Evolutionary conservation across 1,139 yeast genomes (phyloP).

Genomic region (Zhuliangozyma parablackwelliae): DNA sequence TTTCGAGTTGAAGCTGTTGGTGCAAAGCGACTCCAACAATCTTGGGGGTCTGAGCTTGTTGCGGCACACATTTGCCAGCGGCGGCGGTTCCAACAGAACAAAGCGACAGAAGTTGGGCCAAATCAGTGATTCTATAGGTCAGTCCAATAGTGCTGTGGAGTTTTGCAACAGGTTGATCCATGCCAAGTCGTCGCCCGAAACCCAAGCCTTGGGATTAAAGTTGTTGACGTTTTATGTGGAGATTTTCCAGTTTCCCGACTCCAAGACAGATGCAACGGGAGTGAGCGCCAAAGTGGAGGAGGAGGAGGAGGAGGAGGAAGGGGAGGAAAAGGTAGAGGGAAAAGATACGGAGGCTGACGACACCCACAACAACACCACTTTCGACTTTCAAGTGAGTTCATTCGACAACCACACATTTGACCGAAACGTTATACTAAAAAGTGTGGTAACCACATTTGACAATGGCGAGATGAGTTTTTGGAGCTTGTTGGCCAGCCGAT

Average conservation of each 20-base stretch:
- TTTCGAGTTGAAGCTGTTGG: constrained; percentile 16
- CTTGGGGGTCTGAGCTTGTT: constrained; percentile 3
- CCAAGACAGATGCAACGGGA: not conserved
- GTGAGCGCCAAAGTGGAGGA: no score
- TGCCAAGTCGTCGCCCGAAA: constrained; percentile 12
- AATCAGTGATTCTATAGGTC: constrained; percentile 14
- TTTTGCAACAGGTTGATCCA: constrained; percentile 19
- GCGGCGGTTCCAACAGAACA: constrained; percentile 1
- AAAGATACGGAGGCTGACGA: constrained; percentile 1
- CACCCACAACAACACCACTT: constrained; percentile 7
- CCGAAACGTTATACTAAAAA: constrained; percentile 12
- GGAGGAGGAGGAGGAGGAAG: no score
- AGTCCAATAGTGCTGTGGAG: constrained; percentile 14
- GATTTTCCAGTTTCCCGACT: not conserved
- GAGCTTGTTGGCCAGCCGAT: constrained; percentile 29
- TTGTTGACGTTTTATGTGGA: constrained; percentile 23
- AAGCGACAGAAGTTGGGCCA: constrained; percentile 20
- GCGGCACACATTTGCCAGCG: not conserved
- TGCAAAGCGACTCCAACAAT: constrained; percentile 3
- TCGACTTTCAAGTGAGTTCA: constrained; percentile 8
- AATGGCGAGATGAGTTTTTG: constrained; percentile 23
- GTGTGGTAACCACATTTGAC: constrained; percentile 20
- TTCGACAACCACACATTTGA: constrained; percentile 5
- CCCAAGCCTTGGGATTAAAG: constrained; percentile 26
- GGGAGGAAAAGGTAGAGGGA: no score